Conservation (phyloP, 176 grass and related monocot species). For the Aechmea fasciata region DNA sequence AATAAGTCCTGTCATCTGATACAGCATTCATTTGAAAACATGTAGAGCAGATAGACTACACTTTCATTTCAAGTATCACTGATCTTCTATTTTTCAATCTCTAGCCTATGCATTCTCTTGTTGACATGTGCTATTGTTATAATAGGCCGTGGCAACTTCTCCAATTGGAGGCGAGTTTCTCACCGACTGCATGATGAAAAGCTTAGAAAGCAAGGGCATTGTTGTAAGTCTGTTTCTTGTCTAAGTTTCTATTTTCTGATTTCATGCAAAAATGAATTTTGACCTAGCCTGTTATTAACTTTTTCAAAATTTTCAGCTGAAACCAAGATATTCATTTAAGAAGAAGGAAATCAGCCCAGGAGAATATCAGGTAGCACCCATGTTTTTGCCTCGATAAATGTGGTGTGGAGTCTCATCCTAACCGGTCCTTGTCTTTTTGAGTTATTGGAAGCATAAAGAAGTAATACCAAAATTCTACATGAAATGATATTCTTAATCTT, state of each 20-base stretch:
- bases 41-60: too few relatives aligned
- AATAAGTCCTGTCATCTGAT: too few relatives aligned
- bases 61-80: too few relatives aligned
- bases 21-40: too few relatives aligned
- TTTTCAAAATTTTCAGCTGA: conserved; percentile 53
- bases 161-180: conserved; percentile 95
- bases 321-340: conserved; percentile 98
- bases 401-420: conserved; percentile 5
- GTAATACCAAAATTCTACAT: too few relatives aligned
- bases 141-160: conserved; percentile 80
- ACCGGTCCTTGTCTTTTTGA: conserved; percentile 1
- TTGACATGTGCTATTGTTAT: conserved; percentile 1
- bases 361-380: conserved; percentile 65
- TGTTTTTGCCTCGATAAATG: conserved; percentile 8
- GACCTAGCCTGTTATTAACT: not conserved
- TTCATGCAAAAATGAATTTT: conserved; percentile 1
- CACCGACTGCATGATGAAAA: conserved; percentile 99
- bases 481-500: too few relatives aligned
- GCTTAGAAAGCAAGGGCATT: conserved; percentile 89
- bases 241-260: conserved; percentile 11
- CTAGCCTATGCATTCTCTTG: not conserved
- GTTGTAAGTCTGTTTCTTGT: conserved; percentile 44
- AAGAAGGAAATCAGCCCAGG: conserved; percentile 80
- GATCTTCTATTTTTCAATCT: too few relatives aligned
- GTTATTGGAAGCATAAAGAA: not conserved